phyloP scores from a whole-genome alignment of 768 basidiomycete species.

The Candolleomyces eurysporus region DNA sequence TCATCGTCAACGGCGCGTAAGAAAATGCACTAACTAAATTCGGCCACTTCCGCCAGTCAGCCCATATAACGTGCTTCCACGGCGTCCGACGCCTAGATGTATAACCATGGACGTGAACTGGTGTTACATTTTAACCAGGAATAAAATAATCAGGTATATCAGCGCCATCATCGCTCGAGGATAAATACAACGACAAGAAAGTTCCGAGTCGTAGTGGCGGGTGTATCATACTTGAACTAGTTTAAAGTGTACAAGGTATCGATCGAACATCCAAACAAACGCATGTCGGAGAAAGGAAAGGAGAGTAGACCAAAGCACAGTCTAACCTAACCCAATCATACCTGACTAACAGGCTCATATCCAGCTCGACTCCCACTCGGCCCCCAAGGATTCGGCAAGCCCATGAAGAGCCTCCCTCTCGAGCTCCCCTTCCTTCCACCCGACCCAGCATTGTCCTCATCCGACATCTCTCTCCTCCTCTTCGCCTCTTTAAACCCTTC shows the following conservation, averaged over 20 bases:
- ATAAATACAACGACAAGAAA: neutral
- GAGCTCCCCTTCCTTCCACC: conserved; percentile 25
- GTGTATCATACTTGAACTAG: neutral
- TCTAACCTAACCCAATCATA: conserved; percentile 18
- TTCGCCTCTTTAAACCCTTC: conserved; percentile 84
- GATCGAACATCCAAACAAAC: neutral
- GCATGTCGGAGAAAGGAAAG: neutral
- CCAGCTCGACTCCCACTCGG: conserved; percentile 48
- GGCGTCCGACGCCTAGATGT: no score
- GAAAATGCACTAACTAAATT: no score
- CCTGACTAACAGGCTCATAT: conserved; percentile 70
- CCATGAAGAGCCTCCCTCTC: conserved; percentile 56
- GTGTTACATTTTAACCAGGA: no score
- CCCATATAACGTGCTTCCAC: no score
- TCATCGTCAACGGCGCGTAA: no score
- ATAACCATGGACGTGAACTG: no score
- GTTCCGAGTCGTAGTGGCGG: neutral
- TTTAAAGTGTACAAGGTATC: neutral
- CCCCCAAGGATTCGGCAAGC: conserved; percentile 47
- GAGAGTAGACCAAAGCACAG: neutral
- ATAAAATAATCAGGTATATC: no score
- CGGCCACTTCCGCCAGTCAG: no score
- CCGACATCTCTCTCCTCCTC: conserved; percentile 55
- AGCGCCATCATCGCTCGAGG: no score
- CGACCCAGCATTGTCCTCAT: conserved; percentile 56